phyloP scores from a whole-genome alignment of 257 asterid genomes.

The Voacanga thouarsii region DNA sequence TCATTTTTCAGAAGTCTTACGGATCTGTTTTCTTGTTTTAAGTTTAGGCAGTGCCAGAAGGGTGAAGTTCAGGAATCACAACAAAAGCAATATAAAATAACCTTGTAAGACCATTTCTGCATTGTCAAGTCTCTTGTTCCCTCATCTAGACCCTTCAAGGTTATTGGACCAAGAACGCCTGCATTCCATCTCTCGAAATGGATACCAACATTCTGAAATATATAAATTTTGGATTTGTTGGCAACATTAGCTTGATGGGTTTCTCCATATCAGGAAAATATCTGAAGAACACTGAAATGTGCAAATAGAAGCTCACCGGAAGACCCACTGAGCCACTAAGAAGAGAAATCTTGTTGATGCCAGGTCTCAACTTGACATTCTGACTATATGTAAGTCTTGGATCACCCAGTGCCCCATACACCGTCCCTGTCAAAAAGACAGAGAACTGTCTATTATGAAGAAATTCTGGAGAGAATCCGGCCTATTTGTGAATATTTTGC shows the following conservation, averaged over 20 bases:
- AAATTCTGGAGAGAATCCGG: background rate
- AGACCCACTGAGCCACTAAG: slow-evolving; percentile 86
- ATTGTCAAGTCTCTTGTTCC: slow-evolving; percentile 76
- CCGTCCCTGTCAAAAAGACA: slow-evolving; percentile 40
- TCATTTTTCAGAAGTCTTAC: background rate
- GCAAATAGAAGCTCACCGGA: slow-evolving; percentile 52
- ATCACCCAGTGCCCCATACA: slow-evolving; percentile 55
- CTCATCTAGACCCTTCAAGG: slow-evolving; percentile 65
- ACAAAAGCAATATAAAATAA: slow-evolving; percentile 19
- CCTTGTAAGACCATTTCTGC: slow-evolving; percentile 88
- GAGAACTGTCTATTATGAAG: background rate
- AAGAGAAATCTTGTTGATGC: slow-evolving; percentile 74
- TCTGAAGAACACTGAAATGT: slow-evolving; percentile 1
- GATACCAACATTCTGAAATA: slow-evolving; percentile 67
- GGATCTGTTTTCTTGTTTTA: background rate
- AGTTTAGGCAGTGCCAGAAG: background rate
- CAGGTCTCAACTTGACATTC: slow-evolving; percentile 58
- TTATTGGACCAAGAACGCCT: slow-evolving; percentile 88
- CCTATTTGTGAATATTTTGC: background rate
- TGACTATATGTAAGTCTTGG: slow-evolving; percentile 55
- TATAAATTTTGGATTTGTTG: background rate
- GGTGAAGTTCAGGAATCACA: background rate
- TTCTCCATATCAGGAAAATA: background rate
- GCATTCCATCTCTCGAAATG: slow-evolving; percentile 79
- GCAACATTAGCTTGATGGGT: background rate